Percentiles rank a stretch among this genome's conserved stretches.
These are phyloP conservation scores for Ensete glaucum DNA, from an alignment of 176 grass and related monocot species.

Conservation along the genomic window DNA sequence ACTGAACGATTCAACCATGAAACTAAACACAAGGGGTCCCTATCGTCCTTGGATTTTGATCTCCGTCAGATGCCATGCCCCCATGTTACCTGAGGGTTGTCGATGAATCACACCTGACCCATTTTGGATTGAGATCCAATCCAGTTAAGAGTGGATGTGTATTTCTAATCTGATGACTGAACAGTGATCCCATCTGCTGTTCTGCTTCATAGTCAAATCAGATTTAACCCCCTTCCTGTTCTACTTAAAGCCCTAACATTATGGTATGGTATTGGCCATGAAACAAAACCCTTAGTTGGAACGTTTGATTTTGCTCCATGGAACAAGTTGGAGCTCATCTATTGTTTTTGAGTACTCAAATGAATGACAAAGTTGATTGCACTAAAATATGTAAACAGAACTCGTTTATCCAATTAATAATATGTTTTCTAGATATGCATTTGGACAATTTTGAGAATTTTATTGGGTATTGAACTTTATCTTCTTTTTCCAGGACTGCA, in stretches of 20 bases:
- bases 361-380: background rate
- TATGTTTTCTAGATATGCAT: background rate
- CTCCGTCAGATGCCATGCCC: too few species aligned
- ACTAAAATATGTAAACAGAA: too few species aligned
- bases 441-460: background rate
- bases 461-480: conserved; percentile 7
- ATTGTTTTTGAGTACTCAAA: background rate
- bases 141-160: background rate
- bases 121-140: background rate
- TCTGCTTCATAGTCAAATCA: background rate
- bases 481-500: conserved; percentile 72
- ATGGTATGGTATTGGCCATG: too few species aligned
- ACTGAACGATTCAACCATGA: too few species aligned
- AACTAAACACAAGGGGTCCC: too few species aligned
- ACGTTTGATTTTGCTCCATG: background rate
- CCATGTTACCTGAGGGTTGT: background rate
- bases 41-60: too few species aligned
- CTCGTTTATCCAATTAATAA: too few species aligned
- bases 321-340: background rate
- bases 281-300: background rate
- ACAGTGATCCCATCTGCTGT: background rate
- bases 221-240: background rate
- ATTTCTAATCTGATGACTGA: background rate
- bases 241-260: background rate
- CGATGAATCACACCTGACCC: background rate